These are phyloP conservation scores for Annulohypoxylon truncatum DNA, from an alignment of 2,329 filamentous ascomycete species.

Conservation along the genomic window DNA sequence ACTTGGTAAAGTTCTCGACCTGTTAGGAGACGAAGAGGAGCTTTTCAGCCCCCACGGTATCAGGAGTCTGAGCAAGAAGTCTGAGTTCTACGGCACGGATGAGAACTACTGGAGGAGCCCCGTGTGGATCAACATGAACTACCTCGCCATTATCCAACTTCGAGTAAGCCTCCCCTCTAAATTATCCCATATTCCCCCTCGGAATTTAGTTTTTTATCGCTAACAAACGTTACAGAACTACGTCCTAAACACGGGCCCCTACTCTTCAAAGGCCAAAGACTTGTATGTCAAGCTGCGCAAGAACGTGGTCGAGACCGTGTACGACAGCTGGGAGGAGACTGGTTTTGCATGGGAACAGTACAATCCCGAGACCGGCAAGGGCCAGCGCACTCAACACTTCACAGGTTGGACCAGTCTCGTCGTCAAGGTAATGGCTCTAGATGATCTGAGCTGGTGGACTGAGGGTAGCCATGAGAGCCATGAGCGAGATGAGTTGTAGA, in stretches of 20 bases:
- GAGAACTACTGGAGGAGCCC: conserved; percentile 99
- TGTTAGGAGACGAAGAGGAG: conserved; percentile 83
- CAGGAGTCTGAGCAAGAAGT: conserved; percentile 85
- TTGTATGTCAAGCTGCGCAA: conserved; percentile 81
- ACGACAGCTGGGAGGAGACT: conserved; percentile 86
- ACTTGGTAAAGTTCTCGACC: conserved; percentile 78
- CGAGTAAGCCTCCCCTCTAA: conserved; percentile 67
- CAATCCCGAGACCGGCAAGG: conserved; percentile 88
- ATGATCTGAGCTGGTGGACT: conserved; percentile 65
- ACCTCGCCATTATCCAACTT: conserved; percentile 82
- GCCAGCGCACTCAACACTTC: conserved; percentile 97
- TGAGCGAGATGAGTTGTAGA: conserved; percentile 62
- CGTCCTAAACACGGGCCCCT: conserved; percentile 73
- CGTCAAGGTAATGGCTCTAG: conserved; percentile 97
- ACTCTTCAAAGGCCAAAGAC: conserved; percentile 73
- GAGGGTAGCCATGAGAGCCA: conserved; percentile 47
- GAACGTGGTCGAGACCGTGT: conserved; percentile 91
- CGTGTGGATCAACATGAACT: conserved; percentile 97
- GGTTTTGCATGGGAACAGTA: conserved; percentile 99
- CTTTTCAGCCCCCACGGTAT: conserved; percentile 94
- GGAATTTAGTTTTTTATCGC: neutral
- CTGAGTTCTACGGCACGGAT: conserved; percentile 84
- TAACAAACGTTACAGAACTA: conserved; percentile 63
- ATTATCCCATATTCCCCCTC: neutral
- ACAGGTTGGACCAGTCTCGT: conserved; percentile 99